Percentiles rank a stretch among this genome's conserved stretches.
phyloP scores from a whole-genome alignment of 2,329 filamentous ascomycete species.

The Pseudopithomyces chartarum region DNA sequence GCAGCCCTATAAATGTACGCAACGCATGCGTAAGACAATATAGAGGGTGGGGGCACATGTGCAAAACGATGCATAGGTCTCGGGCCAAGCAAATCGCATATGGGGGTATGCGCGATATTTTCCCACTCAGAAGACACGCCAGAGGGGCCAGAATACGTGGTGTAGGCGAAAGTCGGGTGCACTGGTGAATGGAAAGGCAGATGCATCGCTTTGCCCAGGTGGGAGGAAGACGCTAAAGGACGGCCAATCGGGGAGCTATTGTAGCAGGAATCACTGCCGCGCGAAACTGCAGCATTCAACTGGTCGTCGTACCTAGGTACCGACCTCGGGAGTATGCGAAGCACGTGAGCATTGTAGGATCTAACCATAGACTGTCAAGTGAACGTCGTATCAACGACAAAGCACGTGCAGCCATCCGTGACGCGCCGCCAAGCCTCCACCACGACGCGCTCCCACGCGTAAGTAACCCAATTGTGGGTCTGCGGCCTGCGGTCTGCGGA shows the following conservation, averaged over 20 bases:
- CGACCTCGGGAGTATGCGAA: too few relatives aligned
- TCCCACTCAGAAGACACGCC: background rate
- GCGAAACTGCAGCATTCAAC: too few relatives aligned
- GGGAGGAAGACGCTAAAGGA: background rate
- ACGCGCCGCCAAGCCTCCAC: constrained; percentile 7
- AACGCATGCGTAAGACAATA: background rate
- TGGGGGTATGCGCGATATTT: background rate
- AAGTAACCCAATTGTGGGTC: constrained; percentile 23
- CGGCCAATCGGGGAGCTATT: background rate
- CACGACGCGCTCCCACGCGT: constrained; percentile 39
- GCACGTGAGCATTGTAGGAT: background rate
- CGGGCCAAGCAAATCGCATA: background rate
- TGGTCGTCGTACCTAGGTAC: too few relatives aligned
- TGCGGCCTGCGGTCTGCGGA: background rate
- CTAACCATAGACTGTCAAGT: background rate
- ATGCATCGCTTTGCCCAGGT: background rate
- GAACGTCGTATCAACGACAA: background rate
- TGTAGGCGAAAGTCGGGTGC: background rate
- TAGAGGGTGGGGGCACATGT: constrained; percentile 6
- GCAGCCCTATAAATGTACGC: background rate
- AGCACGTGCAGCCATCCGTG: background rate
- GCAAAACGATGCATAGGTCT: background rate
- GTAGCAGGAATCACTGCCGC: too few relatives aligned
- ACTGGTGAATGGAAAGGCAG: background rate
- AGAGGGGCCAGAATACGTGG: background rate